Conservation (phyloP, 768 basidiomycete species). For the Boletus rubropictus region DNA sequence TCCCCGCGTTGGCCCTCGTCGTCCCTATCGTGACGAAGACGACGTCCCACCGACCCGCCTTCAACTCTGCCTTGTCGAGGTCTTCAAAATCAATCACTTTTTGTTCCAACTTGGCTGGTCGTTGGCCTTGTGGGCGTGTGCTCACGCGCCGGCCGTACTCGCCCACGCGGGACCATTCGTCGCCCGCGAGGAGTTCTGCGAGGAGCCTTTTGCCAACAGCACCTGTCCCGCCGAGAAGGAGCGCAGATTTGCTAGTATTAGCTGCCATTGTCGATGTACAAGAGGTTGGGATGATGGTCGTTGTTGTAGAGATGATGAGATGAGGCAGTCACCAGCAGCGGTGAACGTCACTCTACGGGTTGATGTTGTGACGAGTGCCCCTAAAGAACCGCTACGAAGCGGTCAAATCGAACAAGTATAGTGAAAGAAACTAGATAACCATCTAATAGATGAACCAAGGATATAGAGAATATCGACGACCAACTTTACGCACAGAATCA, state of each 20-base stretch:
- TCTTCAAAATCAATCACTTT: conserved; percentile 67
- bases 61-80: conserved; percentile 44
- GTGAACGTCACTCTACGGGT: too few species aligned
- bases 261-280: not conserved
- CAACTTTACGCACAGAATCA: too few species aligned
- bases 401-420: too few species aligned
- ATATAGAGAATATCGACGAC: too few species aligned
- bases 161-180: conserved; percentile 52
- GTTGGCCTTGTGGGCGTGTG: conserved; percentile 30
- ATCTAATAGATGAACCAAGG: too few species aligned
- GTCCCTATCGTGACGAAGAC: conserved; percentile 76
- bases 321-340: too few species aligned
- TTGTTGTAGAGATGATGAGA: too few species aligned
- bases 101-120: conserved; percentile 57
- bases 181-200: conserved; percentile 51
- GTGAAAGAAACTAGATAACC: too few species aligned
- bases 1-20: conserved; percentile 52
- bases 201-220: conserved; percentile 60
- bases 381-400: too few species aligned
- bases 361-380: too few species aligned
- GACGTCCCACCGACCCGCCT: conserved; percentile 62
- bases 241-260: conserved; percentile 38
- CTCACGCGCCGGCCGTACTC: conserved; percentile 69
- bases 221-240: conserved; percentile 73
- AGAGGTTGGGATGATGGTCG: too few species aligned